phyloP scores from a whole-genome alignment of 805 yeast genomes.

The Debaryomyces maramus region DNA sequence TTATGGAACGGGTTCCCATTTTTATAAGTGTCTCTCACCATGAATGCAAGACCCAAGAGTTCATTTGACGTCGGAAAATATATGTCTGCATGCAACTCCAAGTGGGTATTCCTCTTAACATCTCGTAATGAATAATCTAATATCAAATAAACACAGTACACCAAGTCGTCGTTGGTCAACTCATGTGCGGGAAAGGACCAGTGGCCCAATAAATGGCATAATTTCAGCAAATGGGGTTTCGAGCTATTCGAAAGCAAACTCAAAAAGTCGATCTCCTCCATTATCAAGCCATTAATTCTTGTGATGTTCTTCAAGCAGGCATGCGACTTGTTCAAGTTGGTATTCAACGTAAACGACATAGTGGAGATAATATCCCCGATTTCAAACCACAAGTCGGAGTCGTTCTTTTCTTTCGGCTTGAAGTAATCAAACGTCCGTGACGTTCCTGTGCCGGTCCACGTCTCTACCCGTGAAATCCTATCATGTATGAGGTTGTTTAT shows the following conservation, averaged over 20 bases:
- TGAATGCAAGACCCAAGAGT: slow-evolving; percentile 59
- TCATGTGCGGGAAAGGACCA: slow-evolving; percentile 77
- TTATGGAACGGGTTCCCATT: slow-evolving; percentile 91
- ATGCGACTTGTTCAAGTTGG: slow-evolving; percentile 25
- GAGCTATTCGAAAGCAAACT: slow-evolving; percentile 25
- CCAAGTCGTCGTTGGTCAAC: slow-evolving; percentile 62
- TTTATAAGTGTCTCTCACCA: slow-evolving; percentile 76
- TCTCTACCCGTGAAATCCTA: slow-evolving; percentile 40
- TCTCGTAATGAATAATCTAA: slow-evolving; percentile 44
- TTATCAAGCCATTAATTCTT: slow-evolving; percentile 23
- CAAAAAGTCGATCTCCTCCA: slow-evolving; percentile 31
- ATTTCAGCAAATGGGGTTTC: slow-evolving; percentile 22
- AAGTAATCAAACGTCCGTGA: slow-evolving; percentile 20
- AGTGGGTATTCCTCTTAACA: slow-evolving; percentile 9
- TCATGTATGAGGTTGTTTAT: slow-evolving; percentile 26
- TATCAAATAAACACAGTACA: slow-evolving; percentile 58
- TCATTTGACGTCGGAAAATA: slow-evolving; percentile 34
- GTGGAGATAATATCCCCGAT: slow-evolving; percentile 30
- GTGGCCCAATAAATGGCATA: slow-evolving; percentile 47
- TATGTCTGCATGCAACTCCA: slow-evolving; percentile 10
- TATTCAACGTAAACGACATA: slow-evolving; percentile 33
- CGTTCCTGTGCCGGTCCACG: slow-evolving; percentile 43
- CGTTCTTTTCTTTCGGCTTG: not conserved
- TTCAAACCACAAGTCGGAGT: slow-evolving; percentile 4
- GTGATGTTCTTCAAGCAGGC: slow-evolving; percentile 22